phyloP scores from a whole-genome alignment of 2,329 filamentous ascomycete species.

The Sarocladium oryzae region DNA sequence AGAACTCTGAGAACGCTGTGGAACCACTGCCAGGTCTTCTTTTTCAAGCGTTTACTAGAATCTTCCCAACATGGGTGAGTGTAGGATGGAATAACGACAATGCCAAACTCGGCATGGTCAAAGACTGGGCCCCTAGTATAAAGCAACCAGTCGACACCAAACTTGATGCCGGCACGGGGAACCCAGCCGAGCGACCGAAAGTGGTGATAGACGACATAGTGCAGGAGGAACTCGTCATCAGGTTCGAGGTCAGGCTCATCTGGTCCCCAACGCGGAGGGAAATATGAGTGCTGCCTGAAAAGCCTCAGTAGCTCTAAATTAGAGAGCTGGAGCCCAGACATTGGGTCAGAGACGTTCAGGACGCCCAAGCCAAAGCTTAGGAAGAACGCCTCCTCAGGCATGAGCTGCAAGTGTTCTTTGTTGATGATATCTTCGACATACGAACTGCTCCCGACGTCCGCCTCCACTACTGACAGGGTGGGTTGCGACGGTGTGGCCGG shows the following conservation, averaged over 20 bases:
- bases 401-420: slow-evolving; percentile 85
- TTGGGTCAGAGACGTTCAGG: slow-evolving; percentile 54
- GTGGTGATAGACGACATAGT: slow-evolving; percentile 90
- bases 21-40: slow-evolving; percentile 69
- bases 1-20: slow-evolving; percentile 88
- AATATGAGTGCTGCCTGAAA: slow-evolving; percentile 64
- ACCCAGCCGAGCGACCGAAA: slow-evolving; percentile 96
- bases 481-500: neutral
- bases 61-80: slow-evolving; percentile 61
- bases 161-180: slow-evolving; percentile 86
- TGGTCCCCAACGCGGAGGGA: slow-evolving; percentile 46
- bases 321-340: slow-evolving; percentile 38
- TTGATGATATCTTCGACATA: slow-evolving; percentile 29
- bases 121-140: slow-evolving; percentile 93
- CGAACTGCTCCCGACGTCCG: neutral
- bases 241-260: slow-evolving; percentile 45
- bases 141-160: slow-evolving; percentile 88
- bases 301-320: slow-evolving; percentile 54
- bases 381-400: slow-evolving; percentile 87
- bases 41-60: slow-evolving; percentile 22
- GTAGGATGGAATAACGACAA: slow-evolving; percentile 80
- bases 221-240: slow-evolving; percentile 78
- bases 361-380: slow-evolving; percentile 73
- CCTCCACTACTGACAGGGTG: neutral
- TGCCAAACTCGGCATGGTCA: slow-evolving; percentile 86